Conservation (phyloP, 2,329 filamentous ascomycete species). For the Aspergillus ruber region DNA sequence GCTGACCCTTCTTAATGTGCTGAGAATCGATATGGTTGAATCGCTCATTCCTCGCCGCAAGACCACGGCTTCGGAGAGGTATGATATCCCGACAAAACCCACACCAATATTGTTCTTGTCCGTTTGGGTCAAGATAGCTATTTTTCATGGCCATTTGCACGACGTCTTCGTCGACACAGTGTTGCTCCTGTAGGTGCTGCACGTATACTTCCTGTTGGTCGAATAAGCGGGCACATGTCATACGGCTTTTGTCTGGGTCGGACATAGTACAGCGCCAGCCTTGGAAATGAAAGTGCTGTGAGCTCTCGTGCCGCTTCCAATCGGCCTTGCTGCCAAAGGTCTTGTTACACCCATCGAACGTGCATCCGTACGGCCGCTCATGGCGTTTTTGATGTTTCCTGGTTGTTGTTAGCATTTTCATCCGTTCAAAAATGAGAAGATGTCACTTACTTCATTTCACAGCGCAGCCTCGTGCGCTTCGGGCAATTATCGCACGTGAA, state of each 20-base stretch:
- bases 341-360: constrained; percentile 62
- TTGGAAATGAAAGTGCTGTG: constrained; percentile 66
- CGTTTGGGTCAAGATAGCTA: constrained; percentile 59
- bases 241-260: constrained; percentile 14
- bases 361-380: constrained; percentile 74
- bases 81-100: constrained; percentile 66
- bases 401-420: not conserved
- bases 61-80: constrained; percentile 43
- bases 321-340: constrained; percentile 88
- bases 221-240: constrained; percentile 53
- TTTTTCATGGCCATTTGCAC: constrained; percentile 36
- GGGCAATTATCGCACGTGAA: constrained; percentile 26
- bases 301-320: constrained; percentile 85
- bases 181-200: constrained; percentile 53
- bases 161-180: constrained; percentile 31
- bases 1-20: constrained; percentile 37
- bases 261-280: constrained; percentile 62
- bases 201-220: constrained; percentile 55
- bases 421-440: not conserved
- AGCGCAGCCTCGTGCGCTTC: constrained; percentile 26
- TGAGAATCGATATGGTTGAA: constrained; percentile 67
- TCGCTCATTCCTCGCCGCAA: constrained; percentile 54
- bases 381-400: constrained; percentile 85
- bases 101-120: constrained; percentile 71
- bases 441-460: constrained; percentile 31